phyloP scores from a whole-genome alignment of 345 rosid species.

The Angophora floribunda region DNA sequence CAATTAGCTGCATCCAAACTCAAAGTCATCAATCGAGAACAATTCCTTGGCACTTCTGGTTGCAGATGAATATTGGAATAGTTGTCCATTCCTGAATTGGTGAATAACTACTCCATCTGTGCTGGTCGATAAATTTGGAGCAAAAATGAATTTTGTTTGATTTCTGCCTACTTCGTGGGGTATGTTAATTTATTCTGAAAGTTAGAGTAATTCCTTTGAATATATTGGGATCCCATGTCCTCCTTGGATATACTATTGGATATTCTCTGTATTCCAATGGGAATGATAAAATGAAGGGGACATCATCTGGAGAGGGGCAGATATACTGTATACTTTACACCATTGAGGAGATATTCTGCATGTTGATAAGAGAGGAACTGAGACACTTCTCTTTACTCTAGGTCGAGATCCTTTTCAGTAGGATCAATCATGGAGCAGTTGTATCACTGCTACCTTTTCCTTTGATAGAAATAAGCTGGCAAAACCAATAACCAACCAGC shows the following conservation, averaged over 20 bases:
- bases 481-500: background rate
- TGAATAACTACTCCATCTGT: background rate
- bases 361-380: background rate
- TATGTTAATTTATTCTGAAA: background rate
- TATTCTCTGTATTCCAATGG: background rate
- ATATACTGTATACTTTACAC: background rate
- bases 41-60: background rate
- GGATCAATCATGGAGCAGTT: background rate
- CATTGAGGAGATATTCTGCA: background rate
- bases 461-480: background rate
- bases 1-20: background rate
- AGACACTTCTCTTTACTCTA: background rate
- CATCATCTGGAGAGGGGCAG: background rate
- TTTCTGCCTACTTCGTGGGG: background rate
- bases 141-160: background rate
- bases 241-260: background rate
- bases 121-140: background rate
- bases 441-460: background rate
- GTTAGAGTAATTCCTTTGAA: background rate
- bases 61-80: background rate
- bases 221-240: background rate
- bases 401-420: background rate
- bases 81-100: background rate
- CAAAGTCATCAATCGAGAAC: background rate
- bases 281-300: background rate